These are phyloP conservation scores for Flaveria floridana DNA, from an alignment of 140 eudicot species.

Conservation along the genomic window DNA sequence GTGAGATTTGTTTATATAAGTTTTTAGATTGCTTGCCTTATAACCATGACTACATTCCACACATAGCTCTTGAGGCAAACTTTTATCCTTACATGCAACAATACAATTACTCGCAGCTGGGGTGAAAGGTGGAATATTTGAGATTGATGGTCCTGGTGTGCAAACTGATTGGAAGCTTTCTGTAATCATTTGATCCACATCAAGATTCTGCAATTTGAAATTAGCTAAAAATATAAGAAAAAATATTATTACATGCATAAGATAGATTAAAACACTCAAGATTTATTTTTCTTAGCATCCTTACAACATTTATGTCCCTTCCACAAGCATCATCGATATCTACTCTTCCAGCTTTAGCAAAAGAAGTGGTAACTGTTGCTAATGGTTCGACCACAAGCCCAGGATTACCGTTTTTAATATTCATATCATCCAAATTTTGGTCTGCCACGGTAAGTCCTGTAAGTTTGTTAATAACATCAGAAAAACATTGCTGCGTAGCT, in stretches of 20 bases:
- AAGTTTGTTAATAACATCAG: conserved; percentile 27
- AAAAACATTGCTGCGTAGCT: conserved; percentile 36
- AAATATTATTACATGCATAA: conserved; percentile 16
- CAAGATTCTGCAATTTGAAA: conserved; percentile 54
- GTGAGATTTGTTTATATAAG: conserved; percentile 7
- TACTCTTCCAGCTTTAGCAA: neutral
- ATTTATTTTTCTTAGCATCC: neutral
- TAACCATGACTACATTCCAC: conserved; percentile 66
- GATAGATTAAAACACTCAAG: neutral
- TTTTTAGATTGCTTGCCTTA: conserved; percentile 47
- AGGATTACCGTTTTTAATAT: conserved; percentile 15
- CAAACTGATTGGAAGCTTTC: conserved; percentile 59
- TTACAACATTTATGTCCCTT: neutral
- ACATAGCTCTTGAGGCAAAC: conserved; percentile 73
- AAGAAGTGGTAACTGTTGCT: conserved; percentile 10
- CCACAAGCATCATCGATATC: neutral
- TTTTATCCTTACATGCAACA: conserved; percentile 39
- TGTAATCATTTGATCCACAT: conserved; percentile 66
- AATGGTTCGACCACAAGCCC: neutral
- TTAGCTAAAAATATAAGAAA: neutral
- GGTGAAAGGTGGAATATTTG: conserved; percentile 57
- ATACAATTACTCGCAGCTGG: conserved; percentile 42
- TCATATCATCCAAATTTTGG: conserved; percentile 32
- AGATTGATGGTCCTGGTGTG: conserved; percentile 59
- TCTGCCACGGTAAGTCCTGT: conserved; percentile 18